Evolutionary conservation across 345 rosid species (phyloP).

Genomic region (Gynandropsis gynandra): DNA sequence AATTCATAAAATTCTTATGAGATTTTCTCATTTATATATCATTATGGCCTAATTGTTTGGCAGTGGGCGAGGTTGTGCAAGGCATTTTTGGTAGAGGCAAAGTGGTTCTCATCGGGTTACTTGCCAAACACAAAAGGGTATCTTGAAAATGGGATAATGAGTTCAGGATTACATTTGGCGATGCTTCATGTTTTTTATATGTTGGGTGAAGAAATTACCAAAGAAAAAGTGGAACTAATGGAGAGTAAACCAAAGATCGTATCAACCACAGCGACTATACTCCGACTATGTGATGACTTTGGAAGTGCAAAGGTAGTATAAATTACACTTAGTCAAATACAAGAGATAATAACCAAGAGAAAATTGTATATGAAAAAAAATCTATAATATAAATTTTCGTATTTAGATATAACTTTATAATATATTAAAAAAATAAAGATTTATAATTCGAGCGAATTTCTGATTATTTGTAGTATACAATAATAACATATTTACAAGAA

Average conservation of each 20-base stretch:
- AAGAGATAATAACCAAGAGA: too few species aligned
- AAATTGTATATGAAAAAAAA: too few species aligned
- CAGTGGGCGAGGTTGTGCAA: conserved; percentile 52
- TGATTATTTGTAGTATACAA: too few species aligned
- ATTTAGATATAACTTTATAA: too few species aligned
- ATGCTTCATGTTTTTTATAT: conserved; percentile 44
- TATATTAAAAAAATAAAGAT: too few species aligned
- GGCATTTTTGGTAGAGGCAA: conserved; percentile 56
- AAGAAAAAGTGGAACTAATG: conserved; percentile 26
- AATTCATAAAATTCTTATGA: too few species aligned
- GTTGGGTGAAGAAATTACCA: conserved; percentile 32
- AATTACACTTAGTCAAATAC: too few species aligned
- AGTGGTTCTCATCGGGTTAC: conserved; percentile 40
- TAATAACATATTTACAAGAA: too few species aligned
- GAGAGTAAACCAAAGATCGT: conserved; percentile 31
- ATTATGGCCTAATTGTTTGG: too few species aligned
- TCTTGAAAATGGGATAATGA: conserved; percentile 45
- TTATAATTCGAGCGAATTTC: too few species aligned
- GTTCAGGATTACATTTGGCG: conserved; percentile 46
- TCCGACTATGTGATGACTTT: conserved; percentile 55
- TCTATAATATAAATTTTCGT: too few species aligned
- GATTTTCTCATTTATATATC: too few species aligned
- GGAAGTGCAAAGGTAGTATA: conserved; percentile 46
- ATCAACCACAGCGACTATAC: conserved; percentile 36
- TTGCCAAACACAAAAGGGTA: conserved; percentile 38